phyloP scores from a whole-genome alignment of 805 yeast genomes.

The Kregervanrija pseudodelftensis region DNA sequence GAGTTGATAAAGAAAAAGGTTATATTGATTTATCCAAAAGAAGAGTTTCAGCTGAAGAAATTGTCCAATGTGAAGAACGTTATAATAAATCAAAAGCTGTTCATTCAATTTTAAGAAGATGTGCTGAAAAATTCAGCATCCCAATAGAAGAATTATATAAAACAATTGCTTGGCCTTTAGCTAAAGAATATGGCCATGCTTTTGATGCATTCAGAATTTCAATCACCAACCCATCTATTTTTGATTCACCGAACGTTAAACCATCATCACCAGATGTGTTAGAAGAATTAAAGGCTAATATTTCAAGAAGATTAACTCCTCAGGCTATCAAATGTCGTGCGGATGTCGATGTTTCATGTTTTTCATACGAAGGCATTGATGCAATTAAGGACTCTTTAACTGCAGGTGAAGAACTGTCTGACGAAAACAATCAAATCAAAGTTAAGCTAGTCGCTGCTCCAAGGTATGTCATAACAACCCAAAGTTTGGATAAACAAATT shows the following conservation, averaged over 20 bases:
- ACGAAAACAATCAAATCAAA: constrained; percentile 82
- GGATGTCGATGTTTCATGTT: constrained; percentile 97
- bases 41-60: constrained; percentile 97
- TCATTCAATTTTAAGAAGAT: constrained; percentile 95
- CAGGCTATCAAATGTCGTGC: constrained; percentile 97
- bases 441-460: constrained; percentile 98
- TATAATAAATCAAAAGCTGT: constrained; percentile 96
- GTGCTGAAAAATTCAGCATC: constrained; percentile 92
- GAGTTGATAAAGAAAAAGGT: constrained; percentile 98
- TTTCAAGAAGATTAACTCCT: constrained; percentile 90
- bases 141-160: constrained; percentile 82
- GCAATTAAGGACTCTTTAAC: constrained; percentile 87
- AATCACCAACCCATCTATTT: constrained; percentile 83
- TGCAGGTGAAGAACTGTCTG: constrained; percentile 78
- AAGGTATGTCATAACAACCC: constrained; percentile 85
- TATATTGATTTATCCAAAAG: constrained; percentile 96
- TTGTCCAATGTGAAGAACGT: constrained; percentile 94
- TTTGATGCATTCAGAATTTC: constrained; percentile 96
- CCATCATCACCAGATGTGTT: constrained; percentile 70
- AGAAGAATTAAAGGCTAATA: constrained; percentile 80
- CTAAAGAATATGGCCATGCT: constrained; percentile 92
- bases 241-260: constrained; percentile 53
- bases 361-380: constrained; percentile 94
- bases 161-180: constrained; percentile 94
- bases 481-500: constrained; percentile 82